Base-by-base conservation (phyloP, 1,139 yeast genomes). In the Pneumocystis sp. region DNA sequence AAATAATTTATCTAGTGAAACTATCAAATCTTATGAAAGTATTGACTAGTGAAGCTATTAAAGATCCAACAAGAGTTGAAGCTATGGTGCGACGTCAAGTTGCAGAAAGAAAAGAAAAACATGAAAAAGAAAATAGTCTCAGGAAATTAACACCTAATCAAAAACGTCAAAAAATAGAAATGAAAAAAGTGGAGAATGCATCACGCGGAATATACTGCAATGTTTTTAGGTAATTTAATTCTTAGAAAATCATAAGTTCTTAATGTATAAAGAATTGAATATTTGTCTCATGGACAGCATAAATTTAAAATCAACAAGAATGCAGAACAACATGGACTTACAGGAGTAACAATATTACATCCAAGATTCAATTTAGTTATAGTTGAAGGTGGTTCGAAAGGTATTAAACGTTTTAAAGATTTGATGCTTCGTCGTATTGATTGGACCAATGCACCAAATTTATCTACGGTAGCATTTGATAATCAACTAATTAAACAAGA, bases 31-130 rank as follows among this genome's bases (percentile, higher is more conserved):
- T 91, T 73, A 87, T 89, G 90, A 86, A 82, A 70, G 96, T 89
- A 0, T 78, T 86, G 63, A 88, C 96, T 2, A 85, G 89, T 72
- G 95, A 88, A 68, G 89, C 95, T n/a, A 86, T 90, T 62, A 80
- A 82, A 68, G 96, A 93, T 72, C 98, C 98, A 0, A 93, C 98
- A 0, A 83, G 84, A 3, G 85, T 91, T 70, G 98, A 93, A 72
- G 79, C 80, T 73, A 76, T 80, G 65, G 97, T 95, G 0, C 79
- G 83, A 63, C 75, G 78, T 59, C 95, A 91, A 68, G 87, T 89
- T 10, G 84, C 81, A 59, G 82, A 82, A 61, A 78, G 99, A 37
- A 77, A 77, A 42, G 70, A 76, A n/a, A 76, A 77, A 62, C 99
- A 93, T 74, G 78, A 82, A 69, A 76, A 76, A 56, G 80, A 75